These are phyloP conservation scores for Quercus ilex DNA, from an alignment of 306 rosid species.

Conservation along the genomic window DNA sequence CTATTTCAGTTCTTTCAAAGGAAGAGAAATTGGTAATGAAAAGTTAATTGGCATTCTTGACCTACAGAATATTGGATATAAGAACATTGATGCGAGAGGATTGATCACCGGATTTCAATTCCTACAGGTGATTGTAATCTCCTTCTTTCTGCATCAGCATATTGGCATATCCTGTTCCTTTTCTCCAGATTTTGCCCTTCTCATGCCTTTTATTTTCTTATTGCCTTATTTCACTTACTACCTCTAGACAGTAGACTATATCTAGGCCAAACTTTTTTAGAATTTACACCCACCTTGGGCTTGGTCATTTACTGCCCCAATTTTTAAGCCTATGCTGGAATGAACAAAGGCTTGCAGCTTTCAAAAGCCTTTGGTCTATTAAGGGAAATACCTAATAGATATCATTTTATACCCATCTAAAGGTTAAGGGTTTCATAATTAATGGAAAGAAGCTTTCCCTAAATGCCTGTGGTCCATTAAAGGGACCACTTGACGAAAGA, in stretches of 20 bases:
- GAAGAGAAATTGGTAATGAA: conserved; percentile 78
- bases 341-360: not conserved
- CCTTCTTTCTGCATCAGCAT: not conserved
- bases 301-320: not conserved
- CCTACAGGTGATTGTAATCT: conserved; percentile 57
- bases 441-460: not conserved
- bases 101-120: conserved; percentile 85
- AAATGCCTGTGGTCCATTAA: not conserved
- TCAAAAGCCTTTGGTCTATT: not conserved
- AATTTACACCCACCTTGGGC: not conserved
- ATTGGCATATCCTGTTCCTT: not conserved
- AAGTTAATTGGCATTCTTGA: conserved; percentile 76
- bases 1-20: conserved; percentile 59
- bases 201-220: not conserved
- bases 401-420: not conserved
- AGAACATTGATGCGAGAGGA: conserved; percentile 74
- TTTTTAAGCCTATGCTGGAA: not conserved
- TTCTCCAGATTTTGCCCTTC: not conserved
- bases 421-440: not conserved
- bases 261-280: not conserved
- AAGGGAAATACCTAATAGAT: not conserved
- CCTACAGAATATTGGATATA: conserved; percentile 56
- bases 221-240: not conserved
- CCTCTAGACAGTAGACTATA: not conserved
- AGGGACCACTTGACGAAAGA: not conserved